Base-by-base conservation (phyloP, 1,284 basidiomycete genomes). In the Trichosporon faecale region DNA sequence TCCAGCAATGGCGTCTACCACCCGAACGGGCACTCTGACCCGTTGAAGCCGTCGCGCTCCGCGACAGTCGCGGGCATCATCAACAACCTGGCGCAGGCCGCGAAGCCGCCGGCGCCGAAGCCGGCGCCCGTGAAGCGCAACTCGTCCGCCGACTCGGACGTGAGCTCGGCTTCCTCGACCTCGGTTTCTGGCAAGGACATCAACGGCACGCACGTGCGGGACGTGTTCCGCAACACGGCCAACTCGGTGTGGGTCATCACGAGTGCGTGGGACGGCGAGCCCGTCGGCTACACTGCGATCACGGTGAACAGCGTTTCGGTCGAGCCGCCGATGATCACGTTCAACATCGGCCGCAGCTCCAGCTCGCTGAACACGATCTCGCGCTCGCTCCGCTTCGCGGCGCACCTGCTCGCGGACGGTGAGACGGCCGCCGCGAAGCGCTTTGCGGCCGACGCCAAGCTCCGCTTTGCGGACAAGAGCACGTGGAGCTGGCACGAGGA, bases 321-420 rank as follows among this genome's bases (percentile, higher is more conserved):
- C 37, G 70, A 72, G n/a, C 70, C 68, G 21, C 70, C 70, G 5
- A 72, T 72, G 70, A 69, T 72, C 57, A 69, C 63, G 31, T 72
- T 72, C 68, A 72, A 72, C 57, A 25, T 72, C 27, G 70, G 70
- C 11, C 68, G 70, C 40, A 67, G 25, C 61, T 65, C 63, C 0
- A 63, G 55, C 44, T 52, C 40, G 23, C 70, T 72, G 16, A 40
- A 55, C 55, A 65, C 68, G 3, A 44, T 72, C n/a, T 65, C 52
- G 8, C 70, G 70, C n/a, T 72, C 70, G 2, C 63, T 72, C 9
- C 52, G 64, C 23, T 69, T 72, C 18, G 68, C 70, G 1, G 70
- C 63, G 2, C 70, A 72, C 46, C 70, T 69, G 35, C 68, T 72
- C 6, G 61, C 25, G 16, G 66, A 72, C 16, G 68, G 60, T 11